phyloP scores from a whole-genome alignment of 768 basidiomycete species.

The Tricholoma flavovirens region DNA sequence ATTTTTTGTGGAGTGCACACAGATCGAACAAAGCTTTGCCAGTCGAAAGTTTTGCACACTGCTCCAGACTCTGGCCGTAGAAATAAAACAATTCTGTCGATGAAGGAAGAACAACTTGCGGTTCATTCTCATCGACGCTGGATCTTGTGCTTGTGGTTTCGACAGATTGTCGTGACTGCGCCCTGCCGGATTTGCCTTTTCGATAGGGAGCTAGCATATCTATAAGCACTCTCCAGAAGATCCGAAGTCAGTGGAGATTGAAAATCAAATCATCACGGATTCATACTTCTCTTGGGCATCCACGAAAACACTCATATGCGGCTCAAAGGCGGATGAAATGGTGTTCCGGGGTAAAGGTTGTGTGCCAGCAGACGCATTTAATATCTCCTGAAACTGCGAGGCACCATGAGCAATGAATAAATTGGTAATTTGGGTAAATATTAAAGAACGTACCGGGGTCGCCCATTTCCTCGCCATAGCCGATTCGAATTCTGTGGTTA shows the following conservation, averaged over 20 bases:
- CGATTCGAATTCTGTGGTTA: slow-evolving; percentile 83
- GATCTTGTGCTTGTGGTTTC: slow-evolving; percentile 46
- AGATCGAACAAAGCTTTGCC: slow-evolving; percentile 81
- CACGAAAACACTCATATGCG: slow-evolving; percentile 88
- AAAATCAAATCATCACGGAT: background rate
- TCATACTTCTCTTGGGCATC: slow-evolving; percentile 92
- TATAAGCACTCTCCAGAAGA: slow-evolving; percentile 60
- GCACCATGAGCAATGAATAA: background rate
- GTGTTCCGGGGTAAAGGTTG: slow-evolving; percentile 53
- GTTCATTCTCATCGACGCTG: slow-evolving; percentile 37
- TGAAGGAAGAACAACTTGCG: slow-evolving; percentile 76
- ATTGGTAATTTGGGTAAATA: background rate
- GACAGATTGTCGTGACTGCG: slow-evolving; percentile 59
- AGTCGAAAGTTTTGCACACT: slow-evolving; percentile 86
- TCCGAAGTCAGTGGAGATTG: background rate
- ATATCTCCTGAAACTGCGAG: slow-evolving; percentile 57
- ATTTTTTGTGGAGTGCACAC: slow-evolving; percentile 81
- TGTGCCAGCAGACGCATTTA: slow-evolving; percentile 45
- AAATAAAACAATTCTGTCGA: slow-evolving; percentile 98
- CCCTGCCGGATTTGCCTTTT: slow-evolving; percentile 30
- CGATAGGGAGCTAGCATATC: slow-evolving; percentile 90
- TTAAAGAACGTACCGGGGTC: slow-evolving; percentile 45
- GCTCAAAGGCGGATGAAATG: slow-evolving; percentile 88
- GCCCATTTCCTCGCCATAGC: slow-evolving; percentile 80
- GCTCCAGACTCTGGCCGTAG: slow-evolving; percentile 91